A percentile compares a stretch with the other conserved stretches of the same genome.
Conservation (phyloP, 441 rosid species). For the Manihot esculenta region DNA sequence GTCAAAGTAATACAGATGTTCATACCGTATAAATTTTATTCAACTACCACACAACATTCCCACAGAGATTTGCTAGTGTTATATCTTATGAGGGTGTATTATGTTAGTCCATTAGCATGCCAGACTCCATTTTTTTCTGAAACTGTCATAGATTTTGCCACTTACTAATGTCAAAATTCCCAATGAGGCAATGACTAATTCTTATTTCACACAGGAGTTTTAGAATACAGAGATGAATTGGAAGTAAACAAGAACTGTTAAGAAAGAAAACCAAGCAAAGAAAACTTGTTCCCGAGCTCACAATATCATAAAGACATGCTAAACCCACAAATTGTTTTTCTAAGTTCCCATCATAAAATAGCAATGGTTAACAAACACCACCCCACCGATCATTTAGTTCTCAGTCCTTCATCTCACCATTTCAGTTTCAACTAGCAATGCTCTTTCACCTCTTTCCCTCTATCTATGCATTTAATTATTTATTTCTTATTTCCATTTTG, state of each 20-base stretch:
- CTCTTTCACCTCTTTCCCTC: background rate
- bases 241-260: background rate
- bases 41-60: background rate
- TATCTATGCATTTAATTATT: no score
- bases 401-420: constrained; percentile 2
- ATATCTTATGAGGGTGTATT: background rate
- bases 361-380: background rate
- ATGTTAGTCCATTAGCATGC: no score
- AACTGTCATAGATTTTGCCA: background rate
- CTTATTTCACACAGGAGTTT: background rate
- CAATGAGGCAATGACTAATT: background rate
- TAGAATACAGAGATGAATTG: background rate
- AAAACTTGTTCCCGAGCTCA: background rate
- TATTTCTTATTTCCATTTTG: background rate
- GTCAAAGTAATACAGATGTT: background rate
- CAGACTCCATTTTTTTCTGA: background rate
- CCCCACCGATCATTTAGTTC: background rate
- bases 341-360: background rate
- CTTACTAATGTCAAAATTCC: background rate
- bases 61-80: background rate
- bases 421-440: background rate
- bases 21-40: constrained; percentile 5
- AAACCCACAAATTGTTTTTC: background rate
- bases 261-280: constrained; percentile 12
- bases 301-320: background rate